These are phyloP conservation scores for Aurifilum marmelostoma DNA, from an alignment of 2,329 filamentous ascomycete genomes.

Conservation along the genomic window DNA sequence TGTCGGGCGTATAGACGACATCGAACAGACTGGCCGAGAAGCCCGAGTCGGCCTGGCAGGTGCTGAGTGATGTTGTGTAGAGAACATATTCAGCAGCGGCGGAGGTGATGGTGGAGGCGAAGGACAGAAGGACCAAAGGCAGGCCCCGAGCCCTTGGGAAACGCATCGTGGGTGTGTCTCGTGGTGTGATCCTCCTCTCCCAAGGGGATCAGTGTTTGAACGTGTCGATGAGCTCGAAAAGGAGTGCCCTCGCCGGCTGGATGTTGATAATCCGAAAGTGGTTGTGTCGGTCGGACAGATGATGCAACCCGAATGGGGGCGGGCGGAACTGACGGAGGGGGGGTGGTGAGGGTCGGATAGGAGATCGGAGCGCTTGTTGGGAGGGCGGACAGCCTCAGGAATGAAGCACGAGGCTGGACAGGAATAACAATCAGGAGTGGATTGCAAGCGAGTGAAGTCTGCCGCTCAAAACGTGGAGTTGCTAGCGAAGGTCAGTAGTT, in stretches of 20 bases:
- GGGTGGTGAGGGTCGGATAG: neutral
- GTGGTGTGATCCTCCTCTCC: neutral
- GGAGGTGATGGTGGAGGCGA: slow-evolving; percentile 30
- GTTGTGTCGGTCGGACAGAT: neutral
- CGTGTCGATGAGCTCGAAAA: slow-evolving; percentile 7
- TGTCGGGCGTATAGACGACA: slow-evolving; percentile 69
- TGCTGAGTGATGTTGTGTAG: slow-evolving; percentile 64
- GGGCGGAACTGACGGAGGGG: neutral
- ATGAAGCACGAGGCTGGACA: slow-evolving; percentile 1
- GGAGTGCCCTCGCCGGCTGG: slow-evolving; percentile 6
- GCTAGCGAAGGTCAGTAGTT: slow-evolving; percentile 1
- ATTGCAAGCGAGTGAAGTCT: slow-evolving; percentile 5
- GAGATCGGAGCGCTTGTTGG: neutral
- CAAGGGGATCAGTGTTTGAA: slow-evolving; percentile 6
- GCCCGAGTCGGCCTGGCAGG: slow-evolving; percentile 75
- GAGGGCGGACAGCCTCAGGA: neutral
- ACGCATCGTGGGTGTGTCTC: slow-evolving; percentile 21
- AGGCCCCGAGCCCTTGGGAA: slow-evolving; percentile 20
- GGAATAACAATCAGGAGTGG: slow-evolving; percentile 7
- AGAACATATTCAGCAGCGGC: slow-evolving; percentile 35
- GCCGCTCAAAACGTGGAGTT: neutral
- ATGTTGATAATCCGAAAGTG: neutral
- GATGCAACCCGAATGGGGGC: slow-evolving; percentile 2
- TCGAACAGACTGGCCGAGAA: slow-evolving; percentile 83
- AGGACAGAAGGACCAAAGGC: slow-evolving; percentile 18